These are phyloP conservation scores for Colletotrichum sp. DNA, from an alignment of 2,329 filamentous ascomycete genomes.

Conservation along the genomic window DNA sequence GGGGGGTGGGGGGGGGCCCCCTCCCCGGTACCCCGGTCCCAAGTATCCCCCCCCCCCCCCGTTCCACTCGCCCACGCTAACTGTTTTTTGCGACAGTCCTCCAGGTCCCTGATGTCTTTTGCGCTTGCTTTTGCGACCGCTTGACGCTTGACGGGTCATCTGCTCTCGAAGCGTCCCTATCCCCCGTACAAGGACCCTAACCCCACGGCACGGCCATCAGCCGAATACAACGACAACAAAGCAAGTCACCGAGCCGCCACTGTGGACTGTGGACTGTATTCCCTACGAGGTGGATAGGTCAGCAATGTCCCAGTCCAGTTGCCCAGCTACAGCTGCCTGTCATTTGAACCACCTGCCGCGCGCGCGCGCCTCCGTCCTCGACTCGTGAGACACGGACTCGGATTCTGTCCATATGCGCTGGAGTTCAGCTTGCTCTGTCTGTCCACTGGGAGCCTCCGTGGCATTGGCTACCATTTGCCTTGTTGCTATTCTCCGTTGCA, in stretches of 20 bases:
- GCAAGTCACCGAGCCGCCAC: constrained; percentile 5
- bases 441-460: not conserved
- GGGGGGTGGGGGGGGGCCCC: too few relatives aligned
- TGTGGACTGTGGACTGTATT: not conserved
- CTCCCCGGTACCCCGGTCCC: too few relatives aligned
- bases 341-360: not conserved
- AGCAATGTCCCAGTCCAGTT: not conserved
- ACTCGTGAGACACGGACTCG: not conserved
- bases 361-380: not conserved
- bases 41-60: too few relatives aligned
- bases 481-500: not conserved
- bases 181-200: constrained; percentile 29
- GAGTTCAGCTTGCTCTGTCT: not conserved
- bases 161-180: constrained; percentile 25
- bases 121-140: constrained; percentile 1
- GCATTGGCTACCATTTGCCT: not conserved
- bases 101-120: not conserved
- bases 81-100: constrained; percentile 27
- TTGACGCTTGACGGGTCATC: constrained; percentile 6
- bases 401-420: not conserved
- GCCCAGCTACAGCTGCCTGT: not conserved
- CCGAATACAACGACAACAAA: not conserved
- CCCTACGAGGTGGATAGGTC: constrained; percentile 9
- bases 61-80: constrained; percentile 33
- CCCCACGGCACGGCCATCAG: constrained; percentile 9